Conservation (phyloP, 2,329 filamentous ascomycete genomes). For the Pseudopyricularia javanii region DNA sequence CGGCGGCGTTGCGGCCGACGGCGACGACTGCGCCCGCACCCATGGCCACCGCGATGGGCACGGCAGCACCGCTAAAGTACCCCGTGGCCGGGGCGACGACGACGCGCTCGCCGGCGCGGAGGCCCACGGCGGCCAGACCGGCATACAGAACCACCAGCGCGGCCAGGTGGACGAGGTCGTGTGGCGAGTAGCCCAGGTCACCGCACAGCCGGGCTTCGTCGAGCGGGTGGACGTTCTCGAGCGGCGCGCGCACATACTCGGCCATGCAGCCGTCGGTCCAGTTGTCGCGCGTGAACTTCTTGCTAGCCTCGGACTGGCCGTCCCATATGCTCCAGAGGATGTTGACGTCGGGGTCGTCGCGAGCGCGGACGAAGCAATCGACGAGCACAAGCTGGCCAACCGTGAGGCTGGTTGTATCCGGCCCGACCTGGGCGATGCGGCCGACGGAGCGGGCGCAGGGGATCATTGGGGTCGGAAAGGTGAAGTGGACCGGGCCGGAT, state of each 20-base stretch:
- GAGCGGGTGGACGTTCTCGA: conserved; percentile 21
- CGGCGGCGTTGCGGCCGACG: conserved; percentile 27
- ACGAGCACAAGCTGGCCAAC: conserved; percentile 20
- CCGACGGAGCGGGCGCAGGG: conserved; percentile 18
- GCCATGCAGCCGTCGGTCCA: conserved; percentile 20
- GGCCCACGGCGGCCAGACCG: conserved; percentile 28
- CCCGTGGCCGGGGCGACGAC: conserved; percentile 34
- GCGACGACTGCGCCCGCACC: conserved; percentile 34
- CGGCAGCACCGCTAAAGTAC: conserved; percentile 28
- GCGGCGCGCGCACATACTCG: conserved; percentile 19
- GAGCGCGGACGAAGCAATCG: conserved; percentile 18
- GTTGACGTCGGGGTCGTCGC: conserved; percentile 17
- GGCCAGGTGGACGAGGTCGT: conserved; percentile 18
- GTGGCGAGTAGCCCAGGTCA: conserved; percentile 22
- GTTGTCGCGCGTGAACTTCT: conserved; percentile 15
- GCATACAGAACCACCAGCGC: conserved; percentile 28
- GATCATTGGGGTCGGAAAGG: background rate
- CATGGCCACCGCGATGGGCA: conserved; percentile 31
- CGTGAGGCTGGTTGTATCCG: conserved; percentile 16
- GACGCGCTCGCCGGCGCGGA: conserved; percentile 32
- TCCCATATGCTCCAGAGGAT: conserved; percentile 11
- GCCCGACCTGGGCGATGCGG: conserved; percentile 17
- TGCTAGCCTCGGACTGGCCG: conserved; percentile 11
- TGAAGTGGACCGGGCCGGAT: background rate
- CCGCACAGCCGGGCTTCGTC: conserved; percentile 17